Evolutionary conservation across 345 rosid species (phyloP).

Genomic region (Isatis tinctoria): DNA sequence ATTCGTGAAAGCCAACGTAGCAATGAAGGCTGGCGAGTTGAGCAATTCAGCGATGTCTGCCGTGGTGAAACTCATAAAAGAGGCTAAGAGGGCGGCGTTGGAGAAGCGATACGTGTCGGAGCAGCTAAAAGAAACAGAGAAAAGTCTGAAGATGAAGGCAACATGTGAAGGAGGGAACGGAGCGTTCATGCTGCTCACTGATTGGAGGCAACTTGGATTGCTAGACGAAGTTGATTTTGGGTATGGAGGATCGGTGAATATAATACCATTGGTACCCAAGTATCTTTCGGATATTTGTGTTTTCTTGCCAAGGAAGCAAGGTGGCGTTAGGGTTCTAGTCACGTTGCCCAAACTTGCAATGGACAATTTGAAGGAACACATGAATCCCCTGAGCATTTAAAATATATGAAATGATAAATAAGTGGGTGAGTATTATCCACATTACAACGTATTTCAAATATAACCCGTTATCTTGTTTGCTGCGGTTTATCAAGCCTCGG

Average conservation of each 20-base stretch:
- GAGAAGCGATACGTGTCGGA: constrained; percentile 23
- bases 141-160: constrained; percentile 11
- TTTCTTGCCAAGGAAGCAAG: constrained; percentile 44
- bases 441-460: not conserved
- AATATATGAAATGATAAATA: not conserved
- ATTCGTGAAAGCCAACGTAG: constrained; percentile 38
- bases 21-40: constrained; percentile 32
- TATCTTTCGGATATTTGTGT: constrained; percentile 42
- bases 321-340: constrained; percentile 52
- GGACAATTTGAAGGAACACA: constrained; percentile 42
- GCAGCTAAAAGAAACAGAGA: constrained; percentile 32
- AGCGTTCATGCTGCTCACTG: constrained; percentile 40
- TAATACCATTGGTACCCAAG: constrained; percentile 44
- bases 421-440: not conserved
- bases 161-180: constrained; percentile 37
- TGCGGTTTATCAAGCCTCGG: not conserved
- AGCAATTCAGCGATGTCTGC: constrained; percentile 25
- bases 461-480: not conserved
- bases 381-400: constrained; percentile 5
- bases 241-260: constrained; percentile 43
- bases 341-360: constrained; percentile 45
- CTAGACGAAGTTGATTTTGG: constrained; percentile 37
- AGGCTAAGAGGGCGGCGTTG: constrained; percentile 31
- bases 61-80: constrained; percentile 39
- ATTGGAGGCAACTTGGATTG: constrained; percentile 55